phyloP scores from a whole-genome alignment of 441 rosid species.

The Pelargonium citronellum region DNA sequence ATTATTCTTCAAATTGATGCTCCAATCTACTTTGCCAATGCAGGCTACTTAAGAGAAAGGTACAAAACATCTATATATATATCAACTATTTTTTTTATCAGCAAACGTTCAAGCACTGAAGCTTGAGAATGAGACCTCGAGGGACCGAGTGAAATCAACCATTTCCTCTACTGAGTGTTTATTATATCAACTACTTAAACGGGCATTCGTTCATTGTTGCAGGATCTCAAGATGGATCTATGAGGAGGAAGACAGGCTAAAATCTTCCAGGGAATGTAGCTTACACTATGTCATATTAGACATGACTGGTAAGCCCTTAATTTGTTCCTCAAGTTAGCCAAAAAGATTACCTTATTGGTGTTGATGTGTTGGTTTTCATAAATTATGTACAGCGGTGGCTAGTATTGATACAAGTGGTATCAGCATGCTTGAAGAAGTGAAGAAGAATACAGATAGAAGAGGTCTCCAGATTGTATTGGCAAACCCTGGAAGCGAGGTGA shows the following conservation, averaged over 20 bases:
- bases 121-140: too few relatives aligned
- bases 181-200: neutral
- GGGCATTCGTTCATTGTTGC: neutral
- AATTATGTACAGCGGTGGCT: conserved; percentile 35
- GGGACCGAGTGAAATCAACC: too few relatives aligned
- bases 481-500: conserved; percentile 42
- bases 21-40: conserved; percentile 76
- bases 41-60: conserved; percentile 64
- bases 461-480: conserved; percentile 42
- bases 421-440: conserved; percentile 51
- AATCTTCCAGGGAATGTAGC: conserved; percentile 31
- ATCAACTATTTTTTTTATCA: too few relatives aligned
- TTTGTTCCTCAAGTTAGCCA: neutral
- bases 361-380: neutral
- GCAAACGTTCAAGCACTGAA: too few relatives aligned
- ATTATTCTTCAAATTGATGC: conserved; percentile 77
- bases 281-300: conserved; percentile 44
- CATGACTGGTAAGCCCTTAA: conserved; percentile 30
- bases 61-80: too few relatives aligned
- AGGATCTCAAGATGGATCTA: conserved; percentile 53
- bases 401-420: conserved; percentile 58
- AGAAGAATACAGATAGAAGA: conserved; percentile 31
- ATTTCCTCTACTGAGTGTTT: too few relatives aligned
- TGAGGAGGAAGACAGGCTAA: conserved; percentile 42
- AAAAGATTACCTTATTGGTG: neutral